Evolutionary conservation across 2,329 filamentous ascomycete species (phyloP).

Genomic region (Fusarium udum): DNA sequence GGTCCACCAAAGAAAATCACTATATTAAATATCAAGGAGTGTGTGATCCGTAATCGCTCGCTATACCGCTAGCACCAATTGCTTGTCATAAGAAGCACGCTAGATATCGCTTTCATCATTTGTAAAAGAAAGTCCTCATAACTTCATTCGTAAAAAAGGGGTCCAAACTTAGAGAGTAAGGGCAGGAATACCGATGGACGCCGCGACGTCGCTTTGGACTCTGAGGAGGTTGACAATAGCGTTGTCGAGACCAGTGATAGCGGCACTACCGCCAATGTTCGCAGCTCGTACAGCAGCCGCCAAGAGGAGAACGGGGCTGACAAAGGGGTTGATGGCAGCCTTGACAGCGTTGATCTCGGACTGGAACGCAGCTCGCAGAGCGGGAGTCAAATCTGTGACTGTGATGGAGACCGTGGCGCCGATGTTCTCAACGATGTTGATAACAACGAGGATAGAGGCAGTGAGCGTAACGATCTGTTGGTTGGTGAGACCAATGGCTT

Average conservation of each 20-base stretch:
- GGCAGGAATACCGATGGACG: not conserved
- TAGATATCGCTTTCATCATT: not conserved
- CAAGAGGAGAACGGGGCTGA: not conserved
- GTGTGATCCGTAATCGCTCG: not conserved
- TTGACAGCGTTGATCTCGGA: conserved; percentile 6
- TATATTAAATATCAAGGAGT: conserved; percentile 10
- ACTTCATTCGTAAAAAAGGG: not conserved
- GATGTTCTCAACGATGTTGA: not conserved
- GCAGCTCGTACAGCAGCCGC: not conserved
- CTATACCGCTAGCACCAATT: not conserved
- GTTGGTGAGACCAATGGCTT: not conserved
- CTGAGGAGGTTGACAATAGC: not conserved
- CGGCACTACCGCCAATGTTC: not conserved
- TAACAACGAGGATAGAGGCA: not conserved
- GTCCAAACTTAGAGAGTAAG: not conserved
- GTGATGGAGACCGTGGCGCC: not conserved
- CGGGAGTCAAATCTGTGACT: conserved; percentile 5
- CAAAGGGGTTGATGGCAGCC: not conserved
- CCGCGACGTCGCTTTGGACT: accelerated
- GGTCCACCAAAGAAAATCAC: not conserved
- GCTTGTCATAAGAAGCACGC: not conserved
- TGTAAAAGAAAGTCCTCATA: not conserved
- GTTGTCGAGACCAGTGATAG: not conserved
- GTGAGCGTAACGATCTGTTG: conserved; percentile 3
- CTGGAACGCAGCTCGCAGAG: not conserved